These are phyloP conservation scores for Eucalyptus urophylla DNA, from an alignment of 345 rosid genomes.

Conservation along the genomic window DNA sequence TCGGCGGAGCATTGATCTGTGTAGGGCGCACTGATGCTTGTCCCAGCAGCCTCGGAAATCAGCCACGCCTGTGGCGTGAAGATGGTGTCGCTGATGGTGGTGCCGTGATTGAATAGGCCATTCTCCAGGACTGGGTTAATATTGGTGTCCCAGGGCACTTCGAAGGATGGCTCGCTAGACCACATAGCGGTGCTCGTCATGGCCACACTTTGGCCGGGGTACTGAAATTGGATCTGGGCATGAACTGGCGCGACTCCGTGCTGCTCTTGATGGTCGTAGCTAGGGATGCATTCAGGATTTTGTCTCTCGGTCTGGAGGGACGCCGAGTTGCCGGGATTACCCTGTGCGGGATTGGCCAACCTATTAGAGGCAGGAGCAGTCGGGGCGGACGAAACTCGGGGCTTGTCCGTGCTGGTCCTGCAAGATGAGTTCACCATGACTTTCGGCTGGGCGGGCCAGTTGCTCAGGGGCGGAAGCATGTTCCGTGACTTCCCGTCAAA, in stretches of 20 bases:
- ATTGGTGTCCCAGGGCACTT: neutral
- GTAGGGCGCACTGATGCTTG: neutral
- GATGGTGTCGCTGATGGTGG: neutral
- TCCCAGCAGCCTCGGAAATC: neutral
- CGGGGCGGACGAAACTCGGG: neutral
- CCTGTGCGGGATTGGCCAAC: neutral
- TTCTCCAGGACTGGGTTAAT: neutral
- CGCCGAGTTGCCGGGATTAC: neutral
- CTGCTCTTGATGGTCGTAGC: neutral
- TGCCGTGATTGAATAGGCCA: neutral
- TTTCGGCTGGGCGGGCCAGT: neutral
- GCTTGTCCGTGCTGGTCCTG: neutral
- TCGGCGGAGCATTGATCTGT: neutral
- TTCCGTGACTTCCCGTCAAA: neutral
- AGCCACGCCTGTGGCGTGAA: neutral
- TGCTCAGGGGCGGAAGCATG: neutral
- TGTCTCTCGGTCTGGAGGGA: neutral
- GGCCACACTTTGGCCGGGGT: neutral
- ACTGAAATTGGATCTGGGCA: neutral
- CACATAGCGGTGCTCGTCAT: neutral
- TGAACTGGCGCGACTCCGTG: neutral
- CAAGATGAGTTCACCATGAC: neutral
- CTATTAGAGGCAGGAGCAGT: neutral
- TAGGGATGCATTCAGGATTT: neutral
- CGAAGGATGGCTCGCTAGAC: neutral